phyloP scores from a whole-genome alignment of 257 asterid genomes.

The Nicotiana otophora region DNA sequence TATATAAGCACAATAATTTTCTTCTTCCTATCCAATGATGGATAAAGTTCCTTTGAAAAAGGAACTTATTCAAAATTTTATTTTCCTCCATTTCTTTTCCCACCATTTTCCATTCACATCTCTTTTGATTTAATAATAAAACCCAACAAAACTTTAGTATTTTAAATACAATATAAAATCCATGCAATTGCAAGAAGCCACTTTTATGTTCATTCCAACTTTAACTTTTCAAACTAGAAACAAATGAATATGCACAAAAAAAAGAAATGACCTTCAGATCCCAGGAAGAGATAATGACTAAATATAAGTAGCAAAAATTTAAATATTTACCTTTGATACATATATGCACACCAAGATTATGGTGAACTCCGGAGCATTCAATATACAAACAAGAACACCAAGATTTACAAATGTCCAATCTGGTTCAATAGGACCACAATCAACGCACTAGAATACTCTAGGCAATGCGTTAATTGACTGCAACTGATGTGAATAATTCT shows the following conservation, averaged over 20 bases:
- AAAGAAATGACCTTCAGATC: neutral
- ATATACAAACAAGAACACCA: constrained; percentile 89
- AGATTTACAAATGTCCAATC: constrained; percentile 97
- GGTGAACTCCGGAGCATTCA: constrained; percentile 98
- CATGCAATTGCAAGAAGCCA: neutral
- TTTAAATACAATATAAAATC: neutral
- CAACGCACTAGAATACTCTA: constrained; percentile 88
- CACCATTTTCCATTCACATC: too few species aligned
- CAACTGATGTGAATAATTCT: constrained; percentile 59
- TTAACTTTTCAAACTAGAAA: neutral
- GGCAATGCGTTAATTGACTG: constrained; percentile 80
- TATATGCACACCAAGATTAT: constrained; percentile 88
- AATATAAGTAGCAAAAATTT: neutral
- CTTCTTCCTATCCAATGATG: too few species aligned
- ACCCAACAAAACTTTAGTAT: neutral
- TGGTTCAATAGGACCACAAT: constrained; percentile 93
- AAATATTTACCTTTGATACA: constrained; percentile 71
- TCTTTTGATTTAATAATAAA: too few species aligned
- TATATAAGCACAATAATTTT: too few species aligned
- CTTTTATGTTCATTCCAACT: neutral
- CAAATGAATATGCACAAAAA: neutral
- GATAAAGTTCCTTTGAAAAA: too few species aligned
- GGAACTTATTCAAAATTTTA: too few species aligned
- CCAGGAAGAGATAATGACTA: neutral
- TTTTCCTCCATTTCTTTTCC: too few species aligned